Evolutionary conservation across 1,139 yeast species (phyloP), one percentile per base, ranked within the genome.

Genomic region (Hemisphaericaspora xylanilytica): DNA sequence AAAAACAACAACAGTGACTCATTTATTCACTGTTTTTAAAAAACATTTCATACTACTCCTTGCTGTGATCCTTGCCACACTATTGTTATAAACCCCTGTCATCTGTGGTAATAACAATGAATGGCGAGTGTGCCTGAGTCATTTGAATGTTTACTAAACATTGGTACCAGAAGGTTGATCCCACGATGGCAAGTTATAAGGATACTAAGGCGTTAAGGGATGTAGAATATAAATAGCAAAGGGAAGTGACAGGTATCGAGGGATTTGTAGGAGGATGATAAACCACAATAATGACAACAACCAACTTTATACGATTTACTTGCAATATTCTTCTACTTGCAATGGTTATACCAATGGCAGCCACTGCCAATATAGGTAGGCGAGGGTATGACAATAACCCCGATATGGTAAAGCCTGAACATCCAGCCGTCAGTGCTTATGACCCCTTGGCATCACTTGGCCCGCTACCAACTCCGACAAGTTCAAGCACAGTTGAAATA

Each of bases 401-500:
- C 5, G 20, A 20, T 12, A 5, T 4, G 7, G 12, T 20, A 4
- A 5, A 11, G 6, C 32, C 32, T 11, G 21, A 29, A 11, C 32
- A 12, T 12, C 28, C 28, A 3, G 28, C 21, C 6, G 20, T 29
- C 5, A n/a, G 21, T 14, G 24, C 16, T 9, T 32, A 32, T 32
- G 35, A 32, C n/a, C 35, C 35, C n/a, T 12, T 32, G 16, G 27
- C 35, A 10, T 21, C 35, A 4, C 6, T 32, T 11, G 18, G 12
- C 11, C 35, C 35, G 11, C 7, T 32, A 10, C 9, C n/a, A n/a
- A n/a, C n/a, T n/a, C n/a, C n/a, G n/a, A n/a, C n/a, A n/a, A n/a
- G n/a, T n/a, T n/a, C n/a, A n/a, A n/a, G n/a, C n/a, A n/a, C n/a
- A n/a, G n/a, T n/a, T n/a, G n/a, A n/a, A n/a, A n/a, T n/a, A n/a